Evolutionary conservation across 2,329 filamentous ascomycete genomes (phyloP).

Genomic region (Clonostachys byssicola): DNA sequence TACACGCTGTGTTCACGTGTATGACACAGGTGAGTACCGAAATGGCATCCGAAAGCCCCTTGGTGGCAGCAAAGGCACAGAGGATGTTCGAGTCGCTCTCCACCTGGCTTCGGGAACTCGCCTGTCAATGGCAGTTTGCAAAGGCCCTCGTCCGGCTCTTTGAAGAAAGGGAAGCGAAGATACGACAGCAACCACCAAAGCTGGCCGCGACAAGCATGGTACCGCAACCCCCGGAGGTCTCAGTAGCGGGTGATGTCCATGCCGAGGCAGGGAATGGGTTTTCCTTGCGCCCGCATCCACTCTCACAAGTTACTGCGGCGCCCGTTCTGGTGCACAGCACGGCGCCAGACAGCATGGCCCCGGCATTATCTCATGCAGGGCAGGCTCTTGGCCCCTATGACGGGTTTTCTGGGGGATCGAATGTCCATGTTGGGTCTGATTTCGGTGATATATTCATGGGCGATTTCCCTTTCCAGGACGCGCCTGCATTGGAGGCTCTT

Average conservation of each 20-base stretch:
- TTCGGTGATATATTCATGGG: slow-evolving; percentile 9
- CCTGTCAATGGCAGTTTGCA: slow-evolving; percentile 22
- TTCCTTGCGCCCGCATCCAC: slow-evolving; percentile 10
- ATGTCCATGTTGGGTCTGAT: neutral
- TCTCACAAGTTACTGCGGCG: too few species aligned
- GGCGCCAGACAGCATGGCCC: neutral
- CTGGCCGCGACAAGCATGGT: too few species aligned
- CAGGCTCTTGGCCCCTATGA: too few species aligned
- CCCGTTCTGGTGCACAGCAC: neutral
- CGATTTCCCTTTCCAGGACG: slow-evolving; percentile 15
- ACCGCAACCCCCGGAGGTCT: too few species aligned
- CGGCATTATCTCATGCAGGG: too few species aligned
- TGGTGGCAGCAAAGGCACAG: slow-evolving; percentile 20
- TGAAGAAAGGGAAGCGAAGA: slow-evolving; percentile 7
- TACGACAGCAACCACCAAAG: too few species aligned
- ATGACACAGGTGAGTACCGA: slow-evolving; percentile 18
- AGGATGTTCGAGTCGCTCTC: slow-evolving; percentile 19
- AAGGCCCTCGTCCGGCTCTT: slow-evolving; percentile 21
- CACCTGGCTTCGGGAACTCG: slow-evolving; percentile 16
- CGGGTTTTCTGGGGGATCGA: too few species aligned
- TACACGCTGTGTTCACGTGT: slow-evolving; percentile 22
- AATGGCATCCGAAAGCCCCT: slow-evolving; percentile 17
- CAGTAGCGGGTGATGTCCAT: slow-evolving; percentile 1
- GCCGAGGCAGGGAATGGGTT: slow-evolving; percentile 6
- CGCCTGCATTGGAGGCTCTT: slow-evolving; percentile 21